Percentiles rank a stretch among this genome's conserved stretches.
These are phyloP conservation scores for Ustilago vetiveriae DNA, from an alignment of 1,284 basidiomycete species.

Conservation along the genomic window DNA sequence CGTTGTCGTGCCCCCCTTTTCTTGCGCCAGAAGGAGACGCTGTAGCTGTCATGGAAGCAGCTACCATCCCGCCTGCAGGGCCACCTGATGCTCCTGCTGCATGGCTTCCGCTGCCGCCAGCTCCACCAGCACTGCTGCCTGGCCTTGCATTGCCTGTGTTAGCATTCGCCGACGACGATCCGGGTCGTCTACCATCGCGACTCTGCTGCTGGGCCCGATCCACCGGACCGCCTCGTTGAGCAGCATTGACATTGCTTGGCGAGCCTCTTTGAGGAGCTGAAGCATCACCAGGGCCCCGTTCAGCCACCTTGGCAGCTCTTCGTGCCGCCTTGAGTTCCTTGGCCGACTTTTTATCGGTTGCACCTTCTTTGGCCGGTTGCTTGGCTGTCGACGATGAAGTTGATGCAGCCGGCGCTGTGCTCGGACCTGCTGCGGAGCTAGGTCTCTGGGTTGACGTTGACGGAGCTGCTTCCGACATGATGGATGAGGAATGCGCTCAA, in stretches of 20 bases:
- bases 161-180: slow-evolving; percentile 22
- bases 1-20: slow-evolving; percentile 22
- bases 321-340: slow-evolving; percentile 59
- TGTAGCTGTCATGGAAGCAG: slow-evolving; percentile 17
- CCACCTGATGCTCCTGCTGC: not conserved
- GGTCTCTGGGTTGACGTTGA: slow-evolving; percentile 6
- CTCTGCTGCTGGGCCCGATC: slow-evolving; percentile 19
- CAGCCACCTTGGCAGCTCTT: slow-evolving; percentile 53
- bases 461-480: slow-evolving; percentile 4
- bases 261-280: slow-evolving; percentile 1
- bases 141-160: slow-evolving; percentile 11
- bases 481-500: not conserved
- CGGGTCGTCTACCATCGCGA: slow-evolving; percentile 25
- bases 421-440: slow-evolving; percentile 21
- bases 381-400: not conserved
- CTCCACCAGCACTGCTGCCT: not conserved
- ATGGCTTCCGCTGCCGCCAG: not conserved
- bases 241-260: not conserved
- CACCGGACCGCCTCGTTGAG: slow-evolving; percentile 14
- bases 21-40: slow-evolving; percentile 19
- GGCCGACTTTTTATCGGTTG: slow-evolving; percentile 50
- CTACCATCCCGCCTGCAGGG: slow-evolving; percentile 2
- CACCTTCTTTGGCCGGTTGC: slow-evolving; percentile 19
- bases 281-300: slow-evolving; percentile 14
- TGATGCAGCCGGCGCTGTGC: slow-evolving; percentile 4